phyloP scores from a whole-genome alignment of 2,329 filamentous ascomycete genomes.

The Nannizzia gypsea region DNA sequence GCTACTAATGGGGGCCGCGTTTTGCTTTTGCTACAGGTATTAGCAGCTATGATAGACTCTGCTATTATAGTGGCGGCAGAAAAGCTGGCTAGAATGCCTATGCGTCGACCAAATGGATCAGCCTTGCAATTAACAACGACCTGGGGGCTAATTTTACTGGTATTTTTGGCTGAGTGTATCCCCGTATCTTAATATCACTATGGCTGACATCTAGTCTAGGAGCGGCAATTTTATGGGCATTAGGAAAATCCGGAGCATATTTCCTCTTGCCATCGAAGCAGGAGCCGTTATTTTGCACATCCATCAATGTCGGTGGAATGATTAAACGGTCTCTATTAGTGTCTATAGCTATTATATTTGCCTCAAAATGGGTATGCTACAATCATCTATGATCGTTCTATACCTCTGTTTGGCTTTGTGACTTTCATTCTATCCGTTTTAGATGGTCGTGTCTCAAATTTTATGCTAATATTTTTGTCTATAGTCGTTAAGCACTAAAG shows the following conservation, averaged over 20 bases:
- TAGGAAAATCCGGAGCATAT: conserved; percentile 6
- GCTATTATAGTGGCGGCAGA: conserved; percentile 27
- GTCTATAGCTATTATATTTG: conserved; percentile 25
- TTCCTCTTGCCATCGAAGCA: conserved; percentile 4
- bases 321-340: conserved; percentile 27
- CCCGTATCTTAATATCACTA: background rate
- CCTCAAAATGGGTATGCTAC: conserved; percentile 30
- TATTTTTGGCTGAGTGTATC: conserved; percentile 3
- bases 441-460: background rate
- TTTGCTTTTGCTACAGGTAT: conserved; percentile 28
- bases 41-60: conserved; percentile 31
- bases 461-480: conserved; percentile 10
- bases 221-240: conserved; percentile 5
- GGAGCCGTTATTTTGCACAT: background rate
- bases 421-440: background rate
- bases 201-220: conserved; percentile 1
- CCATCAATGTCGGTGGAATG: conserved; percentile 20
- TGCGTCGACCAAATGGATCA: conserved; percentile 5
- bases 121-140: conserved; percentile 9
- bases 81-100: conserved; percentile 11
- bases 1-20: conserved; percentile 23
- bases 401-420: too few relatives aligned
- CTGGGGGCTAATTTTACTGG: conserved; percentile 12
- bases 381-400: background rate
- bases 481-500: conserved; percentile 32